These are phyloP conservation scores for Mediolabrus comicus DNA, from an alignment of 108 stramenopile species.

Conservation along the genomic window DNA sequence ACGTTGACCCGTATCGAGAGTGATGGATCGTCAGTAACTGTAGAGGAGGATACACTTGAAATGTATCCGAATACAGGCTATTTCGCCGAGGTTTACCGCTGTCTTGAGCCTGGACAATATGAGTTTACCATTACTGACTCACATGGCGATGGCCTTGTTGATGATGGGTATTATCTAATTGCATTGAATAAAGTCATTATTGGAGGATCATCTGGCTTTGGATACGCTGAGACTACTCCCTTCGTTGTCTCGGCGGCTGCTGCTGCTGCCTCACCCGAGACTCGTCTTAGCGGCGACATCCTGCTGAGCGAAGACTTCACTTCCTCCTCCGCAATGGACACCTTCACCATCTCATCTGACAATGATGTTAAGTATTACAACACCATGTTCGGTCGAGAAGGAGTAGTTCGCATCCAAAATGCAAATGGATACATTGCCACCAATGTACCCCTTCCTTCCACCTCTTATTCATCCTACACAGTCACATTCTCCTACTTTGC, in stretches of 20 bases:
- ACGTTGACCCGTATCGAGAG: too few relatives aligned
- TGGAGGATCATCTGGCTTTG: neutral
- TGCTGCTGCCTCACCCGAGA: neutral
- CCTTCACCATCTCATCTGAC: neutral
- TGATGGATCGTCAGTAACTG: too few relatives aligned
- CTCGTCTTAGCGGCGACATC: neutral
- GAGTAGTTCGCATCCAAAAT: neutral
- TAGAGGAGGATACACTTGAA: too few relatives aligned
- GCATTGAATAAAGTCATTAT: neutral
- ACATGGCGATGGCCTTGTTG: neutral
- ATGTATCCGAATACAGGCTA: too few relatives aligned
- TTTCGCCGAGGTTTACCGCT: too few relatives aligned
- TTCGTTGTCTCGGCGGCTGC: too few relatives aligned
- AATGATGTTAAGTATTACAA: neutral
- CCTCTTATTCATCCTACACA: neutral
- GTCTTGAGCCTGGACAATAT: too few relatives aligned
- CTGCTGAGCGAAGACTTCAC: neutral
- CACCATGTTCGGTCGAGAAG: neutral
- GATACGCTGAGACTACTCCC: too few relatives aligned
- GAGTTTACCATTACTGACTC: too few relatives aligned
- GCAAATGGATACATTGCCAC: neutral
- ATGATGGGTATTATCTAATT: neutral
- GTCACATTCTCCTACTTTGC: constrained; percentile 11
- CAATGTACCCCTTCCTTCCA: neutral
- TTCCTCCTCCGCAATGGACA: neutral